Evolutionary conservation across 2,329 filamentous ascomycete genomes (phyloP).

Genomic region (Coleophoma cylindrospora): DNA sequence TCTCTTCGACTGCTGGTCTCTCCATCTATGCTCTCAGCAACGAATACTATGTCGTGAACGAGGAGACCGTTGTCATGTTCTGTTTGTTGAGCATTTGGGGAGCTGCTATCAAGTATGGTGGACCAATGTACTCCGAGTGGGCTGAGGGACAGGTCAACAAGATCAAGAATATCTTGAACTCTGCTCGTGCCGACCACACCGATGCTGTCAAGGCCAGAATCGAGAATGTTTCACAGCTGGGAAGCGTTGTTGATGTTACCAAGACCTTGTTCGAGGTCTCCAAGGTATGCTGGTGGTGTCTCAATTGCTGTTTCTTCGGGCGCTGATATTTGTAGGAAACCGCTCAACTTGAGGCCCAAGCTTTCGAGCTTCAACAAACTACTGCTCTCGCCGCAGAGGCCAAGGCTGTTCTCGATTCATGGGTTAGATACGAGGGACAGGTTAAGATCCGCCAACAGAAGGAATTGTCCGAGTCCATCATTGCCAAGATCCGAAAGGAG

Average conservation of each 20-base stretch:
- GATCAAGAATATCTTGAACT: slow-evolving; percentile 93
- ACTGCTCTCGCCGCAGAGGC: slow-evolving; percentile 89
- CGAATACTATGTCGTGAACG: slow-evolving; percentile 99
- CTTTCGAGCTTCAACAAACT: slow-evolving; percentile 95
- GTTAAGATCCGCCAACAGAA: slow-evolving; percentile 98
- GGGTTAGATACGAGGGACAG: slow-evolving; percentile 97
- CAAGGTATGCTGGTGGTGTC: slow-evolving; percentile 59
- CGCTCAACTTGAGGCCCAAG: slow-evolving; percentile 90
- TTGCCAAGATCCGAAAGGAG: slow-evolving; percentile 98
- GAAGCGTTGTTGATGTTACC: slow-evolving; percentile 91
- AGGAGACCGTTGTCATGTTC: slow-evolving; percentile 93
- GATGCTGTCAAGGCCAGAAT: slow-evolving; percentile 93
- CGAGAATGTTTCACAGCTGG: slow-evolving; percentile 89
- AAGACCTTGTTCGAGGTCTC: slow-evolving; percentile 97
- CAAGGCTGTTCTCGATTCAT: slow-evolving; percentile 93
- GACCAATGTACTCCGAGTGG: slow-evolving; percentile 89
- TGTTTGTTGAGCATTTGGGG: slow-evolving; percentile 91
- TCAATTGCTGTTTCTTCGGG: neutral
- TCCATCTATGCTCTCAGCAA: slow-evolving; percentile 96
- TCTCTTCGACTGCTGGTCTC: slow-evolving; percentile 86
- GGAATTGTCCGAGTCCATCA: slow-evolving; percentile 88
- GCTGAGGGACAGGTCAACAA: slow-evolving; percentile 83
- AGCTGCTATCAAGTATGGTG: slow-evolving; percentile 87
- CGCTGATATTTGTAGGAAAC: slow-evolving; percentile 56
- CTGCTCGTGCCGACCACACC: slow-evolving; percentile 90